Conservation (phyloP, 306 rosid species). For the Dryas octopetala region DNA sequence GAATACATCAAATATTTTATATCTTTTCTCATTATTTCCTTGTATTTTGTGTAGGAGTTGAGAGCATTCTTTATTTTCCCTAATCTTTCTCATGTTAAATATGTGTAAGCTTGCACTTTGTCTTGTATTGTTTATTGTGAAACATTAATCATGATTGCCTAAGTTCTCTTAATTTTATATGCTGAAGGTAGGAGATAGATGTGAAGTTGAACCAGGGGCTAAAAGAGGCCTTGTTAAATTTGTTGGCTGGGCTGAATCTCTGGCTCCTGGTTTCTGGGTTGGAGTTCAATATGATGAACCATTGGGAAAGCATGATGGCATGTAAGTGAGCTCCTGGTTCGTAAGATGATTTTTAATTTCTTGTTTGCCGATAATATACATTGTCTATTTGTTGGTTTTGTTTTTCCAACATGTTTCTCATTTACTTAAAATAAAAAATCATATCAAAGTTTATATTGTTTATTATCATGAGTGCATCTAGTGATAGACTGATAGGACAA, state of each 20-base stretch:
- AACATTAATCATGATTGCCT: not conserved
- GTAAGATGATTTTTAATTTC: not conserved
- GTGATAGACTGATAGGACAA: not conserved
- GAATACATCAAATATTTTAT: not conserved
- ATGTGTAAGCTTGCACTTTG: not conserved
- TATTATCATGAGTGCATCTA: not conserved
- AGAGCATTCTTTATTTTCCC: not conserved
- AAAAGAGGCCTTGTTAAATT: slow-evolving; percentile 79
- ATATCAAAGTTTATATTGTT: not conserved
- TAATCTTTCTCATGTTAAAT: not conserved
- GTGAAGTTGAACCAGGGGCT: slow-evolving; percentile 89
- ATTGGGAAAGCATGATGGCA: slow-evolving; percentile 93
- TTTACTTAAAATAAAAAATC: not conserved
- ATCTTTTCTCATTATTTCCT: not conserved
- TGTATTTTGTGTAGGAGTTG: not conserved
- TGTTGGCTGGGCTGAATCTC: slow-evolving; percentile 71
- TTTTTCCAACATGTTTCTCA: not conserved
- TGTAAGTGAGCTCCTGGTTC: slow-evolving; percentile 47
- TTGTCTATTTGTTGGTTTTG: slow-evolving; percentile 5
- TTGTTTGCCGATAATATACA: not conserved
- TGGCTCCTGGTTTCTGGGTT: slow-evolving; percentile 93
- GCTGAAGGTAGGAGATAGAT: slow-evolving; percentile 83
- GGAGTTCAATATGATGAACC: slow-evolving; percentile 98
- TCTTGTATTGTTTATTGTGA: not conserved
- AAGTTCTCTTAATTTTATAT: not conserved